Evolutionary conservation across 164 flowering plant genomes (phyloP).

Genomic region (Saururus chinensis): DNA sequence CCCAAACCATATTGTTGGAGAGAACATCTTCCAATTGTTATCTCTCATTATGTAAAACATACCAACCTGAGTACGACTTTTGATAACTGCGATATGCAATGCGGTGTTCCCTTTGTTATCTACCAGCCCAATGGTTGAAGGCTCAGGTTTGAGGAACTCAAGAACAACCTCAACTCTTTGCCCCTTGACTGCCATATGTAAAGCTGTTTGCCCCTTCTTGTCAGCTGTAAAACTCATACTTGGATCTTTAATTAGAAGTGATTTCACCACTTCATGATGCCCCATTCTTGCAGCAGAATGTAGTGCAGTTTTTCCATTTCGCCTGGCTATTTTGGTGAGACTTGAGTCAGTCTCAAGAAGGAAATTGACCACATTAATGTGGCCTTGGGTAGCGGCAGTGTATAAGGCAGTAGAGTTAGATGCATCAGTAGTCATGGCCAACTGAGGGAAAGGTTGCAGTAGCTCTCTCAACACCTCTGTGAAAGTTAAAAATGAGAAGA

Average conservation of each 20-base stretch:
- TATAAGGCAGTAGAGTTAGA: slow-evolving; percentile 81
- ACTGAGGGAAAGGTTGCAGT: slow-evolving; percentile 46
- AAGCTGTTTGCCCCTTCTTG: slow-evolving; percentile 81
- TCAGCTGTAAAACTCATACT: slow-evolving; percentile 59
- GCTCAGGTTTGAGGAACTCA: slow-evolving; percentile 66
- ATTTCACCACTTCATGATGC: slow-evolving; percentile 66
- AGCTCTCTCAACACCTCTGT: slow-evolving; percentile 83
- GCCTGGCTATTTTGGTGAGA: slow-evolving; percentile 73
- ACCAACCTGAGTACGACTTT: slow-evolving; percentile 63
- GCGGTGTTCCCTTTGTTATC: slow-evolving; percentile 85
- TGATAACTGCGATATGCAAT: slow-evolving; percentile 64
- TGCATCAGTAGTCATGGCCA: slow-evolving; percentile 76
- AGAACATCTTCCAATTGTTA: no score
- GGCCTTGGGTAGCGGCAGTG: slow-evolving; percentile 88
- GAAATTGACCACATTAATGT: slow-evolving; percentile 63
- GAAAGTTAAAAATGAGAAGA: slow-evolving; percentile 1
- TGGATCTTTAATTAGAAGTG: slow-evolving; percentile 65
- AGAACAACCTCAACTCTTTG: slow-evolving; percentile 57
- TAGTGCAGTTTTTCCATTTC: slow-evolving; percentile 78
- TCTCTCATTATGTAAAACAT: no score
- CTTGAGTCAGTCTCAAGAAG: slow-evolving; percentile 74
- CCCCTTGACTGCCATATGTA: slow-evolving; percentile 98
- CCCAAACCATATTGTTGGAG: background rate
- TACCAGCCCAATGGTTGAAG: slow-evolving; percentile 44
- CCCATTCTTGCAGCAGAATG: slow-evolving; percentile 96